Base-by-base conservation (phyloP, 352 stramenopile species). In the Phytopythium delawarense region DNA sequence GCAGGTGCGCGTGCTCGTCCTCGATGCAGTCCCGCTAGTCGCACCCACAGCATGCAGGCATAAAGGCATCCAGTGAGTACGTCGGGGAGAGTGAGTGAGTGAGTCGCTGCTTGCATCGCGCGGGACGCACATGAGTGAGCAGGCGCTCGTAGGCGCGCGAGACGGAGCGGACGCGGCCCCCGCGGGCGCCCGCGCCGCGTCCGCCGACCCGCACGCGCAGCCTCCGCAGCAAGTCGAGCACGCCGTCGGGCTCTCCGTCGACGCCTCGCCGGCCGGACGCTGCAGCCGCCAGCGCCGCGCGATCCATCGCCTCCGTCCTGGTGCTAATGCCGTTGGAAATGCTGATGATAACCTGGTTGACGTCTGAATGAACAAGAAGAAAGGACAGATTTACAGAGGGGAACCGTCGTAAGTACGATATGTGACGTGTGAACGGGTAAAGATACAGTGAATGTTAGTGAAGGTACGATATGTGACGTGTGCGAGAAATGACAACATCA, bases 81-180 rank as follows among this genome's bases (percentile, higher is more conserved):
- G 35, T 28, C 16, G 9, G 28, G 28, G 3, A 32, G 28, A 32
- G 28, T 32, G 28, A 28, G 25, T n/a, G 25, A 28, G 25, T 2
- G 25, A 4, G 28, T 32, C 28, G 28, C 28, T 4, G 1, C 28
- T 6, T 32, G 28, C 1, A 32, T 32, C 1, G 28, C 28, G 28
- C 4, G 45, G 18, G 49, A 63, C 79, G 34, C 71, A 89, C 82
- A 39, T 72, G 72, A 28, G 57, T 67, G 59, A 92, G 68, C 9
- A 92, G 71, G 42, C 64, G 76, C 67, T 87, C 65, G 50, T 81
- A 89, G 30, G 69, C 51, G 1, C 69, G 61, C 18, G 81, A 23
- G 1, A 87, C 52, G 39, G 61, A 57, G n/a, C 61, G 68, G 54
- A 92, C 53, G 53, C n/a, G 53, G 21, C 34, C 30, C 34, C 21